These are phyloP conservation scores for Fusarium begoniae DNA, from an alignment of 2,329 filamentous ascomycete genomes.

Conservation along the genomic window DNA sequence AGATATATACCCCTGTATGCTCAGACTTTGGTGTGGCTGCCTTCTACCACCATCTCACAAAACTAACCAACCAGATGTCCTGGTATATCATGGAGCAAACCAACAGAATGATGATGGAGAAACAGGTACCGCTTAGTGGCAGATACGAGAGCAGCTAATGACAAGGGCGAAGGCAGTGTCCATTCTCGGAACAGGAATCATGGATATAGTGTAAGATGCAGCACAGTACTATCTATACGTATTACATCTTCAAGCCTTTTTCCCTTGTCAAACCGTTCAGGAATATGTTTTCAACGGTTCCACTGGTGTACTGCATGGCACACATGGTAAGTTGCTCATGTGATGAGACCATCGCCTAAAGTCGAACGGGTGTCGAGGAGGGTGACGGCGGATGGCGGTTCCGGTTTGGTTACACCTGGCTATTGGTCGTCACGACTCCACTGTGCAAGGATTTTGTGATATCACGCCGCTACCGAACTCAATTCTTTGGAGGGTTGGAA, in stretches of 20 bases:
- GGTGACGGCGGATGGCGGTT: neutral
- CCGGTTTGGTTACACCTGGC: rapidly evolving
- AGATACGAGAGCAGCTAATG: neutral
- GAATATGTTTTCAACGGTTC: rapidly evolving
- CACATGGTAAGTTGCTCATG: neutral
- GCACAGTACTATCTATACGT: neutral
- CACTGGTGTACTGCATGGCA: neutral
- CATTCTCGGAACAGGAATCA: neutral
- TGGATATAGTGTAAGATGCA: too few species aligned
- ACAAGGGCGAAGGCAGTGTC: neutral
- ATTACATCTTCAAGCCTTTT: neutral
- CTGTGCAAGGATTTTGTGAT: neutral
- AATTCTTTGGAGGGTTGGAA: rapidly evolving
- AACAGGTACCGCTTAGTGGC: too few species aligned
- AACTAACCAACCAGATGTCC: neutral
- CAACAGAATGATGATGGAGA: too few species aligned
- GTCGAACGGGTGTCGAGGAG: neutral
- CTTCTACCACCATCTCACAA: neutral
- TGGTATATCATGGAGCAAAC: rapidly evolving
- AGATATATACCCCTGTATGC: neutral
- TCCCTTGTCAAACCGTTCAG: too few species aligned
- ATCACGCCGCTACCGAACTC: neutral
- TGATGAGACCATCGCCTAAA: neutral
- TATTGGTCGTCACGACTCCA: neutral
- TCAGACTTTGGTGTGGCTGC: neutral